phyloP scores from a whole-genome alignment of 169 alveolate species.

The Neospora caninum region DNA sequence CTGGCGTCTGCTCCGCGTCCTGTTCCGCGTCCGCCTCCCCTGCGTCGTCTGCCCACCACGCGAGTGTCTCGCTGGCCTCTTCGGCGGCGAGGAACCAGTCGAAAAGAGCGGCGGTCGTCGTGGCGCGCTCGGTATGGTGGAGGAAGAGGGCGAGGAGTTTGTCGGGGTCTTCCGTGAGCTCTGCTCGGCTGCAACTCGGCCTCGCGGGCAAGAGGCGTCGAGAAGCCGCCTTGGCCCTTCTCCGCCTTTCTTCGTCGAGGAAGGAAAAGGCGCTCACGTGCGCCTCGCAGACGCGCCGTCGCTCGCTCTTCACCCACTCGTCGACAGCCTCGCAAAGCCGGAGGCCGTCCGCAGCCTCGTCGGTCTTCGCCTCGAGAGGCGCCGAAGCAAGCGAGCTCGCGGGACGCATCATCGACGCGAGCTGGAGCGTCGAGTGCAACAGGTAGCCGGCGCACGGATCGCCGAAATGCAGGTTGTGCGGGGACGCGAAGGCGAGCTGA shows the following conservation, averaged over 20 bases:
- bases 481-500: background rate
- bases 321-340: constrained; percentile 21
- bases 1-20: background rate
- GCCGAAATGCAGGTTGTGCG: background rate
- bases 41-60: background rate
- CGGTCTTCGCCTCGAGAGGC: background rate
- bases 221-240: background rate
- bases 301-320: background rate
- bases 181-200: background rate
- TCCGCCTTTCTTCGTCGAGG: background rate
- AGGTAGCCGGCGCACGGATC: background rate
- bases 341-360: background rate
- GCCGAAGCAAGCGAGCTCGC: background rate
- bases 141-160: background rate
- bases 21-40: background rate
- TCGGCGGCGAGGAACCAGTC: background rate
- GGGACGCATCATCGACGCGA: background rate
- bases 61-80: background rate
- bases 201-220: too few species aligned
- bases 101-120: background rate
- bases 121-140: background rate
- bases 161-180: background rate
- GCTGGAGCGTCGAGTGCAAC: background rate
- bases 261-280: background rate
- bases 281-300: background rate